phyloP scores from a whole-genome alignment of 306 rosid genomes.

The Castanea crenata region DNA sequence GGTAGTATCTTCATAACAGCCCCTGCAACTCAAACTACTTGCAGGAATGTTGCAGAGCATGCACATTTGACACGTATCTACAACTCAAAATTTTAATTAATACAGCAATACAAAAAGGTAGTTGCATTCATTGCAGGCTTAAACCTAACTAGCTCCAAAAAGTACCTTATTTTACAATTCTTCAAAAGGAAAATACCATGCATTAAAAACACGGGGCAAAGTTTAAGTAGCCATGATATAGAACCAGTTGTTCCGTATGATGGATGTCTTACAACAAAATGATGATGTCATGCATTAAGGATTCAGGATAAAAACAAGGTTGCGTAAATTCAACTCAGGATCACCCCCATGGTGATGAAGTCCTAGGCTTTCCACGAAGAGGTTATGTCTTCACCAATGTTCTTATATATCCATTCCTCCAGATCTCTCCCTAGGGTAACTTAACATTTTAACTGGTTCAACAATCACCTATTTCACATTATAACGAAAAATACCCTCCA shows the following conservation, averaged over 20 bases:
- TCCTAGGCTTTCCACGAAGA: neutral
- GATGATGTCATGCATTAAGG: neutral
- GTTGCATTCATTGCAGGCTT: neutral
- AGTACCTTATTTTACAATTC: neutral
- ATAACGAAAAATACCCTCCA: neutral
- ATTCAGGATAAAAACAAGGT: neutral
- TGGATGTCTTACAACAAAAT: neutral
- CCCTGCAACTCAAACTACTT: neutral
- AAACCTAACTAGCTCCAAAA: neutral
- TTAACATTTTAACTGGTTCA: neutral
- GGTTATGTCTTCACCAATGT: neutral
- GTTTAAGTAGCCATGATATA: neutral
- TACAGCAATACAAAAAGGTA: neutral
- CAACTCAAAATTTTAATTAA: neutral
- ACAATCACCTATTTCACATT: neutral
- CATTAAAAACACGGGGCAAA: neutral
- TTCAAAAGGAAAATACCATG: neutral
- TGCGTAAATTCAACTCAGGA: neutral
- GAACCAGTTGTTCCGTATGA: neutral
- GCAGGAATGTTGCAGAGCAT: neutral
- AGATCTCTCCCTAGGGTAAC: neutral
- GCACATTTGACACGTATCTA: neutral
- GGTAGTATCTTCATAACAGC: neutral
- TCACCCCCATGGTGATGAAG: neutral
- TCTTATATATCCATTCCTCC: neutral